phyloP scores from a whole-genome alignment of 169 alveolate genomes.

The Plasmodium billcollinsi region DNA sequence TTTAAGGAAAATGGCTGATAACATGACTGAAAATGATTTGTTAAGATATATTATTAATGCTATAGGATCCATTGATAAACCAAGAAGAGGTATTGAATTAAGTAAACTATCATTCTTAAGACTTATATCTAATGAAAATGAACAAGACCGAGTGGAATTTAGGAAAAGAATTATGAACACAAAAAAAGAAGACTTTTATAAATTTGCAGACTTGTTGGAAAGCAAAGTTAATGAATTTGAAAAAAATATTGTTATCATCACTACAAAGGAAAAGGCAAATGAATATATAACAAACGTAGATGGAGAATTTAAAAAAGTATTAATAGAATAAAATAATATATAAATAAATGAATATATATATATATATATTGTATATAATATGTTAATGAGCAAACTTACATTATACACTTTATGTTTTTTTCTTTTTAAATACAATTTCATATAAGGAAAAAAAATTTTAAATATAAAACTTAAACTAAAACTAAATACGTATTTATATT shows the following conservation, averaged over 20 bases:
- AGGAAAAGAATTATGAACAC: slow-evolving; percentile 72
- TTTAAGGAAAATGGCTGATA: slow-evolving; percentile 73
- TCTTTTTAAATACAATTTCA: no score
- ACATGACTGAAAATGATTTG: slow-evolving; percentile 72
- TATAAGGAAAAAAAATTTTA: no score
- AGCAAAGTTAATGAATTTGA: slow-evolving; percentile 61
- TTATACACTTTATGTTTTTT: no score
- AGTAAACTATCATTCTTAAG: slow-evolving; percentile 50
- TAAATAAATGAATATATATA: not conserved
- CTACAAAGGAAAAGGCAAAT: slow-evolving; percentile 69
- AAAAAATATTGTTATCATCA: slow-evolving; percentile 51
- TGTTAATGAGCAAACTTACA: no score
- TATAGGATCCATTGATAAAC: slow-evolving; percentile 66
- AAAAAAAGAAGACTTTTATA: slow-evolving; percentile 71
- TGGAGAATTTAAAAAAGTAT: slow-evolving; percentile 33
- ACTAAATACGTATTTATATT: no score
- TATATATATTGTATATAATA: not conserved
- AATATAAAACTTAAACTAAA: no score
- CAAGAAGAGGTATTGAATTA: slow-evolving; percentile 71
- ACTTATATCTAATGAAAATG: slow-evolving; percentile 49
- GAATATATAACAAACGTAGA: slow-evolving; percentile 33
- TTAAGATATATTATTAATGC: slow-evolving; percentile 63
- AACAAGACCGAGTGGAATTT: slow-evolving; percentile 60
- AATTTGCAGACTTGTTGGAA: slow-evolving; percentile 74
- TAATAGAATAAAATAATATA: slow-evolving; percentile 9